Conservation (phyloP, 2,329 filamentous ascomycete genomes). For the Calcarisporium arbuscula region DNA sequence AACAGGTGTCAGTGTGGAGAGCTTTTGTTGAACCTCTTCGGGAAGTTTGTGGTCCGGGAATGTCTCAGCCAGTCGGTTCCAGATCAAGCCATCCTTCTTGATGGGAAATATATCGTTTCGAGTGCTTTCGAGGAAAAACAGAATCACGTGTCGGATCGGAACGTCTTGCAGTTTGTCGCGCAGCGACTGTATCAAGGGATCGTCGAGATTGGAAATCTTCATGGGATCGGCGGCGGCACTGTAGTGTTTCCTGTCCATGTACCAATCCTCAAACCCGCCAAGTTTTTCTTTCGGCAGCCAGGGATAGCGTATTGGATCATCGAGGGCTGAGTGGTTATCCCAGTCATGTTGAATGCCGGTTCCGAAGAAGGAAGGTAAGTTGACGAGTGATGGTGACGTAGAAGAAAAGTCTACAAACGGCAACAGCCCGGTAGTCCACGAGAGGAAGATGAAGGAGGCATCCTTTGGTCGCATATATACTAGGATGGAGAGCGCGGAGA, state of each 20-base stretch:
- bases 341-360: constrained; percentile 17
- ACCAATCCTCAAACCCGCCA: constrained; percentile 24
- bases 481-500: constrained; percentile 16
- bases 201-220: constrained; percentile 31
- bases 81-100: constrained; percentile 29
- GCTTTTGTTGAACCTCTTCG: constrained; percentile 7
- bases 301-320: constrained; percentile 10
- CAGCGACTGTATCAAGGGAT: constrained; percentile 22
- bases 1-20: constrained; percentile 17
- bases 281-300: constrained; percentile 21
- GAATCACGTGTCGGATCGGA: constrained; percentile 33
- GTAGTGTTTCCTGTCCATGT: constrained; percentile 21
- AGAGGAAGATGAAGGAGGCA: constrained; percentile 26
- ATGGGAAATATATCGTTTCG: constrained; percentile 39
- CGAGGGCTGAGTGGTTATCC: constrained; percentile 23
- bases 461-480: constrained; percentile 20
- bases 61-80: neutral
- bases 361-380: constrained; percentile 15
- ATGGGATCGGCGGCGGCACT: constrained; percentile 29
- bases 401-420: constrained; percentile 26
- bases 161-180: constrained; percentile 19
- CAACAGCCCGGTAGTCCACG: constrained; percentile 25
- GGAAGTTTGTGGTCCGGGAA: constrained; percentile 1
- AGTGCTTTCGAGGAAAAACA: constrained; percentile 37
- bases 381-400: constrained; percentile 18